Percentiles rank a stretch among this genome's conserved stretches.
Conservation (phyloP, 2,329 filamentous ascomycete species). For the Epichloe scottii region DNA sequence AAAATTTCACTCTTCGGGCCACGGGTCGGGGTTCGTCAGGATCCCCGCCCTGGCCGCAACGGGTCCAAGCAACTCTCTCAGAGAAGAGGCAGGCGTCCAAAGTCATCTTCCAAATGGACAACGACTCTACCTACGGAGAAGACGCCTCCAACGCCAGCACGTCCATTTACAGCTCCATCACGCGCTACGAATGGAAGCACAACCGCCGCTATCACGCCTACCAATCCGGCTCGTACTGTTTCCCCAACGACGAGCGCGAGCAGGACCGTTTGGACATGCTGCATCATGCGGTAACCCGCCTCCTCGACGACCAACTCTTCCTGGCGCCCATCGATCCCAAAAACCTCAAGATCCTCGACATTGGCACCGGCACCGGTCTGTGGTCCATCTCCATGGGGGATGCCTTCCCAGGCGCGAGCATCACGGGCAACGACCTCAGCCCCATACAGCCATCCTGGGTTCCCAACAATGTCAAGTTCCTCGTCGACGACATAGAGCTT, state of each 20-base stretch:
- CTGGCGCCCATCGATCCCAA: constrained; percentile 23
- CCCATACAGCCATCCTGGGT: constrained; percentile 35
- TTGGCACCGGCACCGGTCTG: constrained; percentile 32
- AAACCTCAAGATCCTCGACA: constrained; percentile 27
- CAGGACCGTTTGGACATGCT: constrained; percentile 27
- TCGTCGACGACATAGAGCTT: constrained; percentile 46
- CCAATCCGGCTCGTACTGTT: constrained; percentile 22
- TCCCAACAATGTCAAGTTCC: constrained; percentile 44
- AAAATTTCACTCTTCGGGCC: neutral
- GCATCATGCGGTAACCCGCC: constrained; percentile 21
- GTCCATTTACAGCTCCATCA: constrained; percentile 21
- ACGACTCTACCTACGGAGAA: constrained; percentile 9
- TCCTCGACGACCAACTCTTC: constrained; percentile 23
- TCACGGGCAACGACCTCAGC: constrained; percentile 27
- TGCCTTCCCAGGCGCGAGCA: constrained; percentile 20
- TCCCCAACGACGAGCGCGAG: constrained; percentile 26
- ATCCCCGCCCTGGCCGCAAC: neutral
- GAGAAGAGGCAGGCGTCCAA: neutral
- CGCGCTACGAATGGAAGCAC: constrained; percentile 25
- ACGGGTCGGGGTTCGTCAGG: neutral
- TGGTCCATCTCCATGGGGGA: constrained; percentile 37
- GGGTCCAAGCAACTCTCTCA: neutral
- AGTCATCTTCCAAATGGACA: constrained; percentile 3
- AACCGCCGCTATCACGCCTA: constrained; percentile 29
- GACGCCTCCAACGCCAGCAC: constrained; percentile 9